Base-by-base conservation (phyloP, 2,329 filamentous ascomycete genomes). In the Biscogniauxia mediterranea region DNA sequence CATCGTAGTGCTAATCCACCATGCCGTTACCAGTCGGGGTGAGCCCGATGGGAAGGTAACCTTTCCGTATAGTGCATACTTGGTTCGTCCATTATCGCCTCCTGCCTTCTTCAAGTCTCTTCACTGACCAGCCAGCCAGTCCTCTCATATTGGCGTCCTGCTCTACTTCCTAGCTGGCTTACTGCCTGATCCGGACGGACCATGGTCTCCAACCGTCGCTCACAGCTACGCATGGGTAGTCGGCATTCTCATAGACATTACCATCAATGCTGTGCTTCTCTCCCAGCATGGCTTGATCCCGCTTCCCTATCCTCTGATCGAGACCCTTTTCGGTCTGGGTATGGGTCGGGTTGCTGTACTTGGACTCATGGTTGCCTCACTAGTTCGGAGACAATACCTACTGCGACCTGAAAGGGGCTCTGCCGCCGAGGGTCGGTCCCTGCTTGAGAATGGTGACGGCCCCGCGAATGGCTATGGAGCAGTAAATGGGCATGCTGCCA, bases 101-200 rank as follows among this genome's bases (percentile, higher is more conserved):
- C 26, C 26, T 28, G 8, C 26, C 5, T 9, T 20, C 13, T 57
- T 46, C 2, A 6, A 13, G 28, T 5, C 11, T 61, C 67, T 49
- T 2, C 1, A 2, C 2, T 55, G 73, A 62, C 58, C n/a, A 26
- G 17, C 5, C 55, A 69, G 76, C 75, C 78, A 5, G 28, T 32
- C 28, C 28, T 77, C 78, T 2, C 71, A 78, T 55, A 75, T 77
- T 15, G 77, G 71, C 7, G 77, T 78, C 3, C 52, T 79, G 4
- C 73, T 80, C 3, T 80, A 78, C 62, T 79, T 77, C 53, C 61
- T 79, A 3, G 75, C 75, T 21, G 78, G 78, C 2, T 66, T 80
- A 55, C 70, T 80, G 6, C 78, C 78, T 2, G 76, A 80, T 49
- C 78, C 78, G 0, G 78, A 80, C 63, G 78, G 78, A 0, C 78